Percentiles rank a stretch among this genome's conserved stretches.
Conservation (phyloP, 495 filamentous ascomycete species). For the Penicillium atrosanguineum region DNA sequence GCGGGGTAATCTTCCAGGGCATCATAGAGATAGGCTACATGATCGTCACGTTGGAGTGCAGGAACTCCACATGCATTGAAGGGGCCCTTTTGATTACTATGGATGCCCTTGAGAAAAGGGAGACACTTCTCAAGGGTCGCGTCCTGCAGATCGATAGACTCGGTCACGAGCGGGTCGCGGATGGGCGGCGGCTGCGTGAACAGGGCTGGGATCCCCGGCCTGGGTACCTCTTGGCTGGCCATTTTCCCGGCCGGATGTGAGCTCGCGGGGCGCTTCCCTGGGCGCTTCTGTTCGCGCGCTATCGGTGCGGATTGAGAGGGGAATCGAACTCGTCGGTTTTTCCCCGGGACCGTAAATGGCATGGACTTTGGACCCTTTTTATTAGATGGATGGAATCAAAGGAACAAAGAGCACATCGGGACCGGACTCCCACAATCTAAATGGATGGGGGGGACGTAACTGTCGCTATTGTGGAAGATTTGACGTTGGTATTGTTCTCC, state of each 20-base stretch:
- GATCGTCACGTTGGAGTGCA: constrained; percentile 62
- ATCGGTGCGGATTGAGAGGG: constrained; percentile 6
- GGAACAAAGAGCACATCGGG: neutral
- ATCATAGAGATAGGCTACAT: constrained; percentile 72
- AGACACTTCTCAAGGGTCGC: constrained; percentile 66
- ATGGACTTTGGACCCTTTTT: constrained; percentile 19
- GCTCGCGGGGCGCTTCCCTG: constrained; percentile 1
- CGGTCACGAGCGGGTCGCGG: constrained; percentile 65
- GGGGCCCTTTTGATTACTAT: constrained; percentile 37
- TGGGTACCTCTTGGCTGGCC: constrained; percentile 23
- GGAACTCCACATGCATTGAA: constrained; percentile 73
- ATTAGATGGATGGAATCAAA: neutral
- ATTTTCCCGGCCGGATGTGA: constrained; percentile 5
- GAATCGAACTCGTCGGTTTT: constrained; percentile 43
- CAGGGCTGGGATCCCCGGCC: constrained; percentile 56
- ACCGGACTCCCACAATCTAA: neutral
- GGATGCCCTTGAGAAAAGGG: constrained; percentile 56
- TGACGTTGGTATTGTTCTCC: constrained; percentile 23
- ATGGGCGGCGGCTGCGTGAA: constrained; percentile 64
- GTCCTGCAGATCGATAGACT: constrained; percentile 64
- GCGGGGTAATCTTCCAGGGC: constrained; percentile 63
- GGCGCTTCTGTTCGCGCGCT: constrained; percentile 4
- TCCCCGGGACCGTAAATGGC: constrained; percentile 36
- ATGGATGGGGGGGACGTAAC: neutral
- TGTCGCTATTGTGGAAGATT: constrained; percentile 4